These are phyloP conservation scores for Arthrobotrys sinensis DNA, from an alignment of 2,329 filamentous ascomycete species.

Conservation along the genomic window DNA sequence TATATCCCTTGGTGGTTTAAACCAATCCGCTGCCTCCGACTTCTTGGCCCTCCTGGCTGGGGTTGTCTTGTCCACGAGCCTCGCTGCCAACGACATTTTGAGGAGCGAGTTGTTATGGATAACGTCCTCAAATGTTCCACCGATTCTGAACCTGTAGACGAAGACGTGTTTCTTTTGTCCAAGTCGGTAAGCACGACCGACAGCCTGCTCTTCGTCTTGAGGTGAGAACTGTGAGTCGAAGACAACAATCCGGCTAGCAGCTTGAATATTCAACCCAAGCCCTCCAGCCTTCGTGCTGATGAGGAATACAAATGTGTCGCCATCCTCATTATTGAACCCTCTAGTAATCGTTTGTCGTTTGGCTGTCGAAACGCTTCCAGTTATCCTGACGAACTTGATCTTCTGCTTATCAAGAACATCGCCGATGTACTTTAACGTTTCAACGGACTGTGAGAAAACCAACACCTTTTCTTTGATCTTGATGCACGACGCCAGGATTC, in stretches of 20 bases:
- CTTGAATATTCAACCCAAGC: constrained; percentile 84
- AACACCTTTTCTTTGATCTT: constrained; percentile 80
- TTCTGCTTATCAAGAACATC: constrained; percentile 64
- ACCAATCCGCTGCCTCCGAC: constrained; percentile 70
- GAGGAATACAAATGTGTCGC: constrained; percentile 75
- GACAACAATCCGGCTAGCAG: constrained; percentile 87
- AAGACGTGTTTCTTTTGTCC: constrained; percentile 85
- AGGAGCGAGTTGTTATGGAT: constrained; percentile 83
- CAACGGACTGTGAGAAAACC: constrained; percentile 82
- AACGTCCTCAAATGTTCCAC: constrained; percentile 83
- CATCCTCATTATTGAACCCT: constrained; percentile 75
- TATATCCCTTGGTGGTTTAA: constrained; percentile 74
- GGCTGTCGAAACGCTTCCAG: constrained; percentile 75
- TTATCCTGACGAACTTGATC: constrained; percentile 73
- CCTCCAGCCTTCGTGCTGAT: constrained; percentile 89
- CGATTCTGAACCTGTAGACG: constrained; percentile 85
- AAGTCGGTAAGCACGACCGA: constrained; percentile 87
- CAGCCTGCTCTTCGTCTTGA: constrained; percentile 84
- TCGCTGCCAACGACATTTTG: constrained; percentile 83
- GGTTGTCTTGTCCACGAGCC: constrained; percentile 88
- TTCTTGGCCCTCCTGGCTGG: constrained; percentile 77
- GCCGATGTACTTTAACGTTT: constrained; percentile 68
- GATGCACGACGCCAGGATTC: constrained; percentile 79
- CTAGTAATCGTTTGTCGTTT: constrained; percentile 77
- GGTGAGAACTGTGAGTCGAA: constrained; percentile 89